Evolutionary conservation across 2,329 filamentous ascomycete genomes (phyloP).

Genomic region (Rhynchosporium graminicola): DNA sequence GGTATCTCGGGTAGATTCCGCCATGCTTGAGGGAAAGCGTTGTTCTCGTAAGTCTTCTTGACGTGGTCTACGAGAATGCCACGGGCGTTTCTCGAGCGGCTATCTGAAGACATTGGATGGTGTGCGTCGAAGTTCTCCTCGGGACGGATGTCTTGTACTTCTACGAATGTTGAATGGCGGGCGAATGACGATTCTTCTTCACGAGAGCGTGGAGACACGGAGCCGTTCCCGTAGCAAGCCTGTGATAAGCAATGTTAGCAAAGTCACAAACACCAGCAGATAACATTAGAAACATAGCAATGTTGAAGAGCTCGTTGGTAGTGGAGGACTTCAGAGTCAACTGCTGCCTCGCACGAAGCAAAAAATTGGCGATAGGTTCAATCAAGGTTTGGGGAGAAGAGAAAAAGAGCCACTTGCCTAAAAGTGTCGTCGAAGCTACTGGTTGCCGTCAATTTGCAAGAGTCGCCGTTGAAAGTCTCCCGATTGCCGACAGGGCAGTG

Average conservation of each 20-base stretch:
- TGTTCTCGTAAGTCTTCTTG: constrained; percentile 17
- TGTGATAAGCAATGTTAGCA: not conserved
- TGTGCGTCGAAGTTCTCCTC: not conserved
- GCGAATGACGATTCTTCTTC: not conserved
- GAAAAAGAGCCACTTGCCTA: too few relatives aligned
- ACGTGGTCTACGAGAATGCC: constrained; percentile 19
- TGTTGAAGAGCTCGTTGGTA: not conserved
- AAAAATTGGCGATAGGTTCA: too few relatives aligned
- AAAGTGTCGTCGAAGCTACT: too few relatives aligned
- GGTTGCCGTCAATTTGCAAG: too few relatives aligned
- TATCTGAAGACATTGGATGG: not conserved
- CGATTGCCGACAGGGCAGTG: too few relatives aligned
- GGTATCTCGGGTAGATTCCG: constrained; percentile 55
- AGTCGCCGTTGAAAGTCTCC: too few relatives aligned
- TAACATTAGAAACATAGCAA: not conserved
- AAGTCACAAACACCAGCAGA: not conserved
- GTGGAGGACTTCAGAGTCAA: too few relatives aligned
- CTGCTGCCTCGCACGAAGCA: too few relatives aligned
- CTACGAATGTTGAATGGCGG: not conserved
- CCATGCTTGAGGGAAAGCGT: constrained; percentile 38
- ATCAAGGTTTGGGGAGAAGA: too few relatives aligned
- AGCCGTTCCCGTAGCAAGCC: not conserved
- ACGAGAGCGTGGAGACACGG: not conserved
- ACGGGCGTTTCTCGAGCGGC: not conserved
- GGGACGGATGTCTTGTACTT: not conserved